Evolutionary conservation across 2,329 filamentous ascomycete species (phyloP).

Genomic region (Fusarium cicatricum): DNA sequence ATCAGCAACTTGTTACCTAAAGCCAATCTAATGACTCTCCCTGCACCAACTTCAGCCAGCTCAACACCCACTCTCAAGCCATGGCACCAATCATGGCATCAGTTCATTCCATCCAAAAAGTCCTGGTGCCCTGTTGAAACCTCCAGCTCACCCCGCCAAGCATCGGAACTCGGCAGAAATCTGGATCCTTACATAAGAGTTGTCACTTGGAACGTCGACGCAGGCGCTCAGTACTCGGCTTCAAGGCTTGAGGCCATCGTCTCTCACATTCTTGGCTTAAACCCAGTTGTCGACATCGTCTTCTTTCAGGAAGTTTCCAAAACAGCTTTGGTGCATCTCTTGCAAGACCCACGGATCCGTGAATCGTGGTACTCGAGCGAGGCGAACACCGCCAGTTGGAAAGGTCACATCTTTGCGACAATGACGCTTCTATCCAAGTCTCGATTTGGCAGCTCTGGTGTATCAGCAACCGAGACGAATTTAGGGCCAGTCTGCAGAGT

Average conservation of each 20-base stretch:
- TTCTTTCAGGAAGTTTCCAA: constrained; percentile 24
- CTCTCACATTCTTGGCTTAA: constrained; percentile 29
- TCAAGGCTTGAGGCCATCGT: constrained; percentile 42
- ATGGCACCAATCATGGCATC: constrained; percentile 1
- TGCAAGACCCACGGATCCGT: constrained; percentile 40
- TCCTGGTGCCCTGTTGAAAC: constrained; percentile 11
- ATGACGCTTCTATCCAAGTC: constrained; percentile 43
- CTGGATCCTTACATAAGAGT: constrained; percentile 26
- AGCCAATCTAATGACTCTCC: neutral
- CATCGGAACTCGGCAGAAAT: constrained; percentile 28
- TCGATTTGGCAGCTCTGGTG: constrained; percentile 32
- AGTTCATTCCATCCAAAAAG: constrained; percentile 15
- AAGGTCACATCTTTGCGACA: constrained; percentile 37
- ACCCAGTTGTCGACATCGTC: constrained; percentile 7
- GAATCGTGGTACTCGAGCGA: constrained; percentile 46
- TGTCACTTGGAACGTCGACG: constrained; percentile 47
- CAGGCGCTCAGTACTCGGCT: constrained; percentile 15
- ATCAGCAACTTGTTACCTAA: neutral
- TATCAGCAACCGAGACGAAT: neutral
- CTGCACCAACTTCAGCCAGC: neutral
- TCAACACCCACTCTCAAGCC: neutral
- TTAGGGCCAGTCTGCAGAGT: constrained; percentile 46
- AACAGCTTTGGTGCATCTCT: constrained; percentile 34
- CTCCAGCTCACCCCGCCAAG: constrained; percentile 20
- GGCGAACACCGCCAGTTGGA: constrained; percentile 34